Percentiles rank a stretch among this genome's conserved stretches.
Evolutionary conservation across 768 basidiomycete species (phyloP).

Genomic region (Boletus speciosus): DNA sequence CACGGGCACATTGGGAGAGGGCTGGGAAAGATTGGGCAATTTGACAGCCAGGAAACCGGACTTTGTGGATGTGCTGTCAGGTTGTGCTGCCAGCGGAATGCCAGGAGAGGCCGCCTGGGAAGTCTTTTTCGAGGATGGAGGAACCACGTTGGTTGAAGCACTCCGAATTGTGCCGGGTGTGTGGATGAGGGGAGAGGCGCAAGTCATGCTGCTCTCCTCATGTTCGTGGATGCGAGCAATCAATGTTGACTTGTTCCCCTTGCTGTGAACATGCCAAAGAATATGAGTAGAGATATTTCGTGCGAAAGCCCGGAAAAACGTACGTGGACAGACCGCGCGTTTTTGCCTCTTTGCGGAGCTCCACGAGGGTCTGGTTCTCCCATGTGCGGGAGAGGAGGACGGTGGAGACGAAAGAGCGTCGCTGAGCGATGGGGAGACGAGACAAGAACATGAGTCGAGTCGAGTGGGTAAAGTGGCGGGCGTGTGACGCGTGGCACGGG

Average conservation of each 20-base stretch:
- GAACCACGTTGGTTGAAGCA: slow-evolving; percentile 21
- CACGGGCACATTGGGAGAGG: slow-evolving; percentile 40
- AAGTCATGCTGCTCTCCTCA: slow-evolving; percentile 34
- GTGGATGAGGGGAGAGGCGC: slow-evolving; percentile 1
- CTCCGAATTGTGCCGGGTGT: slow-evolving; percentile 22
- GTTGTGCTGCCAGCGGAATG: slow-evolving; percentile 37
- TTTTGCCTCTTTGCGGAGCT: slow-evolving; percentile 53
- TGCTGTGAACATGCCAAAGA: slow-evolving; percentile 33
- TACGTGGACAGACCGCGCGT: slow-evolving; percentile 55
- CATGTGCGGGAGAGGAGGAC: slow-evolving; percentile 55
- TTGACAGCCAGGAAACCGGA: slow-evolving; percentile 44
- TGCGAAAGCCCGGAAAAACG: slow-evolving; percentile 15
- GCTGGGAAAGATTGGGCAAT: slow-evolving; percentile 54
- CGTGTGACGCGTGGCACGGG: slow-evolving; percentile 3
- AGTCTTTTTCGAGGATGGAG: slow-evolving; percentile 23
- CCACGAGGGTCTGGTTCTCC: slow-evolving; percentile 48
- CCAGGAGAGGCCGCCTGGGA: slow-evolving; percentile 38
- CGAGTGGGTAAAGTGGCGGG: background rate
- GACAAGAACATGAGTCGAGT: slow-evolving; percentile 13
- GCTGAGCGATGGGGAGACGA: slow-evolving; percentile 7
- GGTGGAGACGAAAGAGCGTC: slow-evolving; percentile 47
- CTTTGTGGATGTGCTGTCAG: slow-evolving; percentile 11
- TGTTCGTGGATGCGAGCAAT: slow-evolving; percentile 52
- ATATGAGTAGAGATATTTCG: background rate
- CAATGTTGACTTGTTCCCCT: slow-evolving; percentile 56